phyloP scores from a whole-genome alignment of 805 yeast species.

The Lipomyces orientalis region DNA sequence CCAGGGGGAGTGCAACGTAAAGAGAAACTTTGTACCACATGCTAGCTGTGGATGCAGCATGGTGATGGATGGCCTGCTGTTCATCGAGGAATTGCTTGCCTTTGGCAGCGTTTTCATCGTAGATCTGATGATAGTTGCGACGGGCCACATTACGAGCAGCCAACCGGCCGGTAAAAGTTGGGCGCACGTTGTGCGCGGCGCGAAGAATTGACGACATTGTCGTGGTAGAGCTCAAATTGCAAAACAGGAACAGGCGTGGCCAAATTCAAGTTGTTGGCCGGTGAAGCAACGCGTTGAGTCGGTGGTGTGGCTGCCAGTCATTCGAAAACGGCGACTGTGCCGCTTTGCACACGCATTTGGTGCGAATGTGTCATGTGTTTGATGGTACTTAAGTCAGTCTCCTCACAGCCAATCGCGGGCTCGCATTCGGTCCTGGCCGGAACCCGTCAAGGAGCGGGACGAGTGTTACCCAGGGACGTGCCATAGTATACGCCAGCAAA shows the following conservation, averaged over 20 bases:
- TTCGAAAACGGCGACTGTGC: neutral
- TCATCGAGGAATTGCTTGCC: conserved; percentile 32
- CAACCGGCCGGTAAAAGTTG: conserved; percentile 19
- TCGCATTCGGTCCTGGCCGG: conserved; percentile 11
- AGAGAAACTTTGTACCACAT: conserved; percentile 87
- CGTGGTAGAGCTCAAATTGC: neutral
- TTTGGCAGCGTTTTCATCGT: conserved; percentile 23
- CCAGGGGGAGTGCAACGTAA: conserved; percentile 82
- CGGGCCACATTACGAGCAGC: conserved; percentile 10
- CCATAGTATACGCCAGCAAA: conserved; percentile 15
- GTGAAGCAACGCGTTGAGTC: neutral
- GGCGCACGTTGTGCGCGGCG: conserved; percentile 17
- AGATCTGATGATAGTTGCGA: conserved; percentile 22
- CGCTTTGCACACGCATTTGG: no score
- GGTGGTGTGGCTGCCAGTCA: conserved; percentile 8
- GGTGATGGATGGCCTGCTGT: conserved; percentile 62
- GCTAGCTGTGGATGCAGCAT: conserved; percentile 74
- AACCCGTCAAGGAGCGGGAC: conserved; percentile 7
- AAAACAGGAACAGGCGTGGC: no score
- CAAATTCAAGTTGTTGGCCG: neutral
- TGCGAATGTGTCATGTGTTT: neutral
- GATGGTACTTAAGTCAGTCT: neutral
- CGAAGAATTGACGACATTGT: conserved; percentile 34
- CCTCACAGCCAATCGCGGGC: conserved; percentile 12
- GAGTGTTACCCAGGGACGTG: conserved; percentile 10